A percentile compares a stretch with the other conserved stretches of the same genome.
These are phyloP conservation scores for Waltergamsia citrina DNA, from an alignment of 2,329 filamentous ascomycete genomes.

Conservation along the genomic window DNA sequence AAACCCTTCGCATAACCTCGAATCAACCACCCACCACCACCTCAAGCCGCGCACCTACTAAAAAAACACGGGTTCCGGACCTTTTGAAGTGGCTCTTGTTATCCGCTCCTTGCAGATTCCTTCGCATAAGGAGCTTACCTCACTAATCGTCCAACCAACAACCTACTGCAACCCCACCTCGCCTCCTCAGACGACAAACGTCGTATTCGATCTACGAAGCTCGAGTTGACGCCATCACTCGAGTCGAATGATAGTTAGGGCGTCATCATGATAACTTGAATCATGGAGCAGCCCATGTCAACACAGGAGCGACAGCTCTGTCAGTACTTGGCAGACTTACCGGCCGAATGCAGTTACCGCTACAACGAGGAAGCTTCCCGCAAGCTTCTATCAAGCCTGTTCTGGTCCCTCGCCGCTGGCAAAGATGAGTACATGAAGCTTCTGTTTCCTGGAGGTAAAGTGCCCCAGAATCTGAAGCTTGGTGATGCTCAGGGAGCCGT, in stretches of 20 bases:
- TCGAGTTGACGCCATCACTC: too few relatives aligned
- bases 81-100: too few relatives aligned
- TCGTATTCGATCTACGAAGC: not conserved
- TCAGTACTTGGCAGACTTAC: constrained; percentile 70
- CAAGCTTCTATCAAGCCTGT: constrained; percentile 70
- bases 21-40: too few relatives aligned
- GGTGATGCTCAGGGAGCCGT: constrained; percentile 83
- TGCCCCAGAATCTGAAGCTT: constrained; percentile 62
- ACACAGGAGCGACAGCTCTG: constrained; percentile 76
- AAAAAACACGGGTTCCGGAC: too few relatives aligned
- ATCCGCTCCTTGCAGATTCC: too few relatives aligned
- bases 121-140: too few relatives aligned
- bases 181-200: not conserved
- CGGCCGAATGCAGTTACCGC: constrained; percentile 61
- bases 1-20: too few relatives aligned
- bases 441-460: constrained; percentile 72
- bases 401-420: constrained; percentile 75
- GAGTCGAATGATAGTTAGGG: too few relatives aligned
- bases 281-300: constrained; percentile 46
- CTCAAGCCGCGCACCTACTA: too few relatives aligned
- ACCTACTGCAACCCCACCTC: too few relatives aligned
- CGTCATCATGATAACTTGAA: constrained; percentile 8
- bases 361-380: constrained; percentile 64
- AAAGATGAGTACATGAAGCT: constrained; percentile 64
- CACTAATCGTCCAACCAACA: too few relatives aligned